Conservation (phyloP, 345 rosid genomes). For the Sapria himalayana region DNA sequence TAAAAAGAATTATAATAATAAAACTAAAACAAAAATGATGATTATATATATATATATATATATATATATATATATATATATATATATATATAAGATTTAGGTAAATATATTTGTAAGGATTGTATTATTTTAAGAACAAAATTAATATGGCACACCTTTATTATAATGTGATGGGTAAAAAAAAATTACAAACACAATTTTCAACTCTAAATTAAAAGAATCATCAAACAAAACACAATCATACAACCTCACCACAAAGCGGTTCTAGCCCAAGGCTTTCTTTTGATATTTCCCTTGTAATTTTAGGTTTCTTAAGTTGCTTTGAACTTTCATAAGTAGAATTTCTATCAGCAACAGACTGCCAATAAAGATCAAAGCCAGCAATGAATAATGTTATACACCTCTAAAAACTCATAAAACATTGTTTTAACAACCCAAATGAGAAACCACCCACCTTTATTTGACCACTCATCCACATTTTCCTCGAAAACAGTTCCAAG, state of each 20-base stretch:
- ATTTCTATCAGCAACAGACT: slow-evolving; percentile 27
- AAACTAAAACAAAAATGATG: too few species aligned
- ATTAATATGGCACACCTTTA: too few species aligned
- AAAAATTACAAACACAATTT: slow-evolving; percentile 5
- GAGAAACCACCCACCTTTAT: slow-evolving; percentile 23
- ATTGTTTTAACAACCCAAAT: neutral
- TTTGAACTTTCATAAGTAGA: slow-evolving; percentile 11
- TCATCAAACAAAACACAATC: neutral
- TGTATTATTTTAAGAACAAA: too few species aligned
- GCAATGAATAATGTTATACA: neutral
- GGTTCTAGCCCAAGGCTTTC: slow-evolving; percentile 50
- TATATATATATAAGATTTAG: too few species aligned
- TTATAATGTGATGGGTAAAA: too few species aligned
- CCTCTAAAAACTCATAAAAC: slow-evolving; percentile 1
- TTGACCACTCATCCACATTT: slow-evolving; percentile 60
- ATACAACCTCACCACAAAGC: slow-evolving; percentile 44
- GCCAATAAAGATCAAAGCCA: slow-evolving; percentile 10
- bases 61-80: too few species aligned
- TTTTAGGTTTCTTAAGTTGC: slow-evolving; percentile 16
- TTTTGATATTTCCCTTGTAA: slow-evolving; percentile 30
- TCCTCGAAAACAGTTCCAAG: slow-evolving; percentile 70
- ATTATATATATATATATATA: too few species aligned
- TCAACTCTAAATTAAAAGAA: slow-evolving; percentile 3
- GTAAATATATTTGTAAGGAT: too few species aligned
- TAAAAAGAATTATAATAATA: too few species aligned